A percentile compares a stretch with the other conserved stretches of the same genome.
These are phyloP conservation scores for Talaromyces sp. DNA, from an alignment of 2,329 filamentous ascomycete species.

Conservation along the genomic window DNA sequence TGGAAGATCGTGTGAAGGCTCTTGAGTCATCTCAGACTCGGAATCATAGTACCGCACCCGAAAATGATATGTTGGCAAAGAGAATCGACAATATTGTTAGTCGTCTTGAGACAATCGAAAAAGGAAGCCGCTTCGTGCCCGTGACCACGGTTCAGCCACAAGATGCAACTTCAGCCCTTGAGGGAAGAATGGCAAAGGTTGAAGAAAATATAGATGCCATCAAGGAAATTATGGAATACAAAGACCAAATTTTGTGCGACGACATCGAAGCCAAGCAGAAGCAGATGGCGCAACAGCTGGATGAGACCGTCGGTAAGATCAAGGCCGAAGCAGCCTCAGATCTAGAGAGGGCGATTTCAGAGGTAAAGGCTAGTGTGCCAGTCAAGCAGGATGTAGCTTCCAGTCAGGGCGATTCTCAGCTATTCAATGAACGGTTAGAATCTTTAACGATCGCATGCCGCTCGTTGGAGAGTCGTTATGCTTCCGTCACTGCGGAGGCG, in stretches of 20 bases:
- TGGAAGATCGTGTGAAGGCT: conserved; percentile 8
- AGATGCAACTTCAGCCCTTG: neutral
- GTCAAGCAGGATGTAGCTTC: conserved; percentile 1
- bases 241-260: conserved; percentile 24
- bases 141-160: neutral
- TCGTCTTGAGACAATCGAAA: neutral
- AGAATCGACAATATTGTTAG: neutral
- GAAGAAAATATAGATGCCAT: conserved; percentile 18
- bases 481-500: conserved; percentile 45
- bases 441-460: conserved; percentile 27
- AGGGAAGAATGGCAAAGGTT: neutral
- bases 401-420: neutral
- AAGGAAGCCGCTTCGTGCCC: neutral
- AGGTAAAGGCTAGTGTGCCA: neutral
- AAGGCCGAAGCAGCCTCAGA: conserved; percentile 12
- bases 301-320: conserved; percentile 9
- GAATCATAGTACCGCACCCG: neutral
- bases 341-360: conserved; percentile 6
- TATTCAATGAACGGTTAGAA: conserved; percentile 12
- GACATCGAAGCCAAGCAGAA: conserved; percentile 22
- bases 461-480: conserved; percentile 49
- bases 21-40: neutral
- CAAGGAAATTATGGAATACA: conserved; percentile 20
- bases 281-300: conserved; percentile 5
- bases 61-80: neutral